Conservation (phyloP, 805 yeast species). For the Ogataea wickerhamii region DNA sequence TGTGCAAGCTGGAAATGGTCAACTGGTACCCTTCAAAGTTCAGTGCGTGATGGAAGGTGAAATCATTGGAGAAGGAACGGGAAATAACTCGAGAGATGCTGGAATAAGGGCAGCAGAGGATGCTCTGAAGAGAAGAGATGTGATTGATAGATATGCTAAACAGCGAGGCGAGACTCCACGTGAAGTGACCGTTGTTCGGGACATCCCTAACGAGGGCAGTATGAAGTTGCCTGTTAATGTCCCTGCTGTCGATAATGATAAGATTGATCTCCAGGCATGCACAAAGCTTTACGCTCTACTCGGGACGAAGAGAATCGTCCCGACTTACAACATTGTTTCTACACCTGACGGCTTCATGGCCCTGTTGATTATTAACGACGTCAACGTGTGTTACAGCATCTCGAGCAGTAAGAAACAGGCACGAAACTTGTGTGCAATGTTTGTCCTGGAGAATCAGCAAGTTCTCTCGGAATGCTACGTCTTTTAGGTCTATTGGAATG, state of each 20-base stretch:
- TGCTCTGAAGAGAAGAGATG: constrained; percentile 56
- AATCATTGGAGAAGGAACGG: constrained; percentile 69
- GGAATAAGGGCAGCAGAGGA: constrained; percentile 82
- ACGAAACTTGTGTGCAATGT: constrained; percentile 38
- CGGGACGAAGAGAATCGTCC: constrained; percentile 22
- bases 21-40: constrained; percentile 56
- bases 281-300: constrained; percentile 32
- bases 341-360: constrained; percentile 24
- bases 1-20: constrained; percentile 42
- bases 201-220: background rate
- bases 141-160: constrained; percentile 62
- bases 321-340: constrained; percentile 30
- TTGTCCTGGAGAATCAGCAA: constrained; percentile 22
- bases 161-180: constrained; percentile 53
- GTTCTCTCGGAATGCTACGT: constrained; percentile 19
- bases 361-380: constrained; percentile 30
- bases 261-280: constrained; percentile 23
- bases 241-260: constrained; percentile 12
- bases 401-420: constrained; percentile 38
- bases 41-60: constrained; percentile 64
- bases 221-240: constrained; percentile 4
- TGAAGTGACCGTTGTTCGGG: constrained; percentile 18
- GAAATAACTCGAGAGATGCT: constrained; percentile 68
- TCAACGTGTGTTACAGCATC: constrained; percentile 31
- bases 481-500: constrained; percentile 3